These are phyloP conservation scores for Trichophaea hybrida DNA, from an alignment of 2,329 filamentous ascomycete species.

Conservation along the genomic window DNA sequence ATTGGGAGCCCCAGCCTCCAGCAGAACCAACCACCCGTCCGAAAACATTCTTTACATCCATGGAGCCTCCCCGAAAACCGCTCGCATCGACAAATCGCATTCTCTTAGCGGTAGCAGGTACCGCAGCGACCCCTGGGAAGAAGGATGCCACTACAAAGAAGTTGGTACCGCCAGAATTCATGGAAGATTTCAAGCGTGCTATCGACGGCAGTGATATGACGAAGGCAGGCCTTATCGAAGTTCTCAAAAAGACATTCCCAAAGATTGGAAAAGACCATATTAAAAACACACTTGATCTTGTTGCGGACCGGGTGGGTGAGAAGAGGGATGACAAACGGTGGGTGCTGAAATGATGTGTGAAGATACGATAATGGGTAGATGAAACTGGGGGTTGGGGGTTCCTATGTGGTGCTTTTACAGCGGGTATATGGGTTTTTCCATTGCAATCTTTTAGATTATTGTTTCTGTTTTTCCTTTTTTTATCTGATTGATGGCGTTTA, in stretches of 20 bases:
- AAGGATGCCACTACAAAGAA: constrained; percentile 12
- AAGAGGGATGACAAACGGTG: constrained; percentile 36
- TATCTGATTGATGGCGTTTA: too few relatives aligned
- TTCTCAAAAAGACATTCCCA: constrained; percentile 59
- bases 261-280: constrained; percentile 56
- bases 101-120: background rate
- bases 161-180: constrained; percentile 44
- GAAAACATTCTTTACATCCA: constrained; percentile 15
- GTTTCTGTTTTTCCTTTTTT: background rate
- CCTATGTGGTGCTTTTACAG: background rate
- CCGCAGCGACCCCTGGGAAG: background rate
- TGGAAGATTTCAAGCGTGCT: constrained; percentile 53
- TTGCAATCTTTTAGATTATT: background rate
- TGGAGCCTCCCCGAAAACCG: constrained; percentile 26
- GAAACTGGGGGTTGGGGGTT: background rate
- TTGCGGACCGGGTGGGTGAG: constrained; percentile 49
- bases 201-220: constrained; percentile 58
- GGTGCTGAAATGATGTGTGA: constrained; percentile 9
- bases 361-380: background rate
- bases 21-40: constrained; percentile 24
- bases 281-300: constrained; percentile 51
- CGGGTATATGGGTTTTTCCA: background rate
- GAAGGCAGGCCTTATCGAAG: constrained; percentile 60
- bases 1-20: constrained; percentile 45
- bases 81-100: constrained; percentile 7